phyloP scores from a whole-genome alignment of 2,329 filamentous ascomycete genomes.

The Diaporthe batatas region DNA sequence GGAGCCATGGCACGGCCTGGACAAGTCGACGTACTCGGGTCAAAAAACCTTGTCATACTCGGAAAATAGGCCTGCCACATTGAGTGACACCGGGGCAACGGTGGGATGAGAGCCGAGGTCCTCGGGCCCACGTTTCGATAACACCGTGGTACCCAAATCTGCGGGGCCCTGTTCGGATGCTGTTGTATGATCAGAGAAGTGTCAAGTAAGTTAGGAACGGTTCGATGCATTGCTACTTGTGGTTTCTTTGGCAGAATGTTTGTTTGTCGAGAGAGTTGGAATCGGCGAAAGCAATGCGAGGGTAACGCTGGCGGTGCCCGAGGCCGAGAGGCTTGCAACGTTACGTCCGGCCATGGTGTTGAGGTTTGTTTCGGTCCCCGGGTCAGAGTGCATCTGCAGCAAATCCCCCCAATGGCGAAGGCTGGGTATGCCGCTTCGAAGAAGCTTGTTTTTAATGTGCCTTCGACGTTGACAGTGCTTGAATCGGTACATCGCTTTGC shows the following conservation, averaged over 20 bases:
- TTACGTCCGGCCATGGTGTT: too few relatives aligned
- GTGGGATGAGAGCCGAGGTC: background rate
- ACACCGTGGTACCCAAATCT: background rate
- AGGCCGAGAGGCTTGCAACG: background rate
- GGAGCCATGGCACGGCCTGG: conserved; percentile 17
- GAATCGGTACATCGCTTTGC: background rate
- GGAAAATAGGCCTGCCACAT: background rate
- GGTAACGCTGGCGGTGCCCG: too few relatives aligned
- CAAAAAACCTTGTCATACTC: background rate
- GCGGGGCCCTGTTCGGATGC: background rate
- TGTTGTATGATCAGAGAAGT: background rate
- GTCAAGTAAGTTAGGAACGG: background rate
- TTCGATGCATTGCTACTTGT: background rate
- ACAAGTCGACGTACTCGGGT: background rate
- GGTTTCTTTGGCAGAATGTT: background rate
- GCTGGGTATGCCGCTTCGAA: background rate
- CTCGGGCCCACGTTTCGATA: background rate
- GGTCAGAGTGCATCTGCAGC: background rate
- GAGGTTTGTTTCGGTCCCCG: background rate
- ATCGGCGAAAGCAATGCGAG: background rate
- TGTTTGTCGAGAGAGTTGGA: background rate
- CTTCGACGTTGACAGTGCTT: background rate
- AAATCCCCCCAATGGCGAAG: too few relatives aligned
- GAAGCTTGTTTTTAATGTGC: background rate
- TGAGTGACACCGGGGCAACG: conserved; percentile 21